A percentile compares a stretch with the other conserved stretches of the same genome.
Conservation (phyloP, 768 basidiomycete genomes). For the Termitomyces sp. region DNA sequence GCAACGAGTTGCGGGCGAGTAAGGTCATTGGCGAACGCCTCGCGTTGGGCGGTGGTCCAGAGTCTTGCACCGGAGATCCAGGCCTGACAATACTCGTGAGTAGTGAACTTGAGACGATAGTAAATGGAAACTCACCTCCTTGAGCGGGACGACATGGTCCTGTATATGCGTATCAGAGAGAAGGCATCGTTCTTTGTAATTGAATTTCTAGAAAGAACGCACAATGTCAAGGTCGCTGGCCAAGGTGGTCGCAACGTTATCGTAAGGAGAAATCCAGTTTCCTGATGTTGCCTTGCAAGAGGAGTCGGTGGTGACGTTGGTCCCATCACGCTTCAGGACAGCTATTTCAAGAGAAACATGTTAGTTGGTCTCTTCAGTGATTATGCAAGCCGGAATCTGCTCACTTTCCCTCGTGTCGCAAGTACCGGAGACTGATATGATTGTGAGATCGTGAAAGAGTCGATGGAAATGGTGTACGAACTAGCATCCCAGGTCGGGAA, state of each 20-base stretch:
- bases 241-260: constrained; percentile 35
- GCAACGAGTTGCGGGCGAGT: constrained; percentile 50
- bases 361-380: constrained; percentile 1
- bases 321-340: constrained; percentile 40
- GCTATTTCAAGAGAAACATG: constrained; percentile 17
- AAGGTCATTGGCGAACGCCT: constrained; percentile 51
- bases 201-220: constrained; percentile 8
- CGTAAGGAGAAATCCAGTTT: constrained; percentile 47
- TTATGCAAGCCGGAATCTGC: constrained; percentile 1
- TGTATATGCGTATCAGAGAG: constrained; percentile 10
- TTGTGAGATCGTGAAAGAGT: background rate
- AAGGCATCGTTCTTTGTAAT: background rate
- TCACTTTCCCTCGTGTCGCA: constrained; percentile 50
- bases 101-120: background rate
- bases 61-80: constrained; percentile 50
- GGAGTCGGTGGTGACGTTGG: constrained; percentile 32
- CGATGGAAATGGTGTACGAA: constrained; percentile 17
- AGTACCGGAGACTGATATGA: constrained; percentile 35
- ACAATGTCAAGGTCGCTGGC: constrained; percentile 49
- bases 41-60: constrained; percentile 46
- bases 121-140: constrained; percentile 28
- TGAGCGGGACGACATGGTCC: constrained; percentile 52
- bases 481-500: constrained; percentile 48
- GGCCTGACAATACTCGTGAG: constrained; percentile 23
- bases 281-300: constrained; percentile 42